Percentiles rank a stretch among this genome's conserved stretches.
phyloP scores from a whole-genome alignment of 148 eudicot species.

The Rhododendron vialii region DNA sequence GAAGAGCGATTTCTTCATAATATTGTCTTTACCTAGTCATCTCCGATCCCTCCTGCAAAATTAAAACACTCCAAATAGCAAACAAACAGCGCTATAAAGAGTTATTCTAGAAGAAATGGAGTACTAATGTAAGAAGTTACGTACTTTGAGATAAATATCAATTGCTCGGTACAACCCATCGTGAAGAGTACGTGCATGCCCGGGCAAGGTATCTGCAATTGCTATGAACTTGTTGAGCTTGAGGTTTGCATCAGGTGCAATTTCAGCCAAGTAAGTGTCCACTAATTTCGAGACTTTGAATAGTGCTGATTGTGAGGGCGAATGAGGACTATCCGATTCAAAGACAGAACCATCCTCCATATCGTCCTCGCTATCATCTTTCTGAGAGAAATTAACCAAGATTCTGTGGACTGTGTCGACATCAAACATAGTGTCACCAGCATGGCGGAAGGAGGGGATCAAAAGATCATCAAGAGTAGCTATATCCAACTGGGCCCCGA shows the following conservation, averaged over 20 bases:
- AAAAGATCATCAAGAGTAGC: conserved; percentile 90
- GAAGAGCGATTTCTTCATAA: neutral
- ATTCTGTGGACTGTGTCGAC: conserved; percentile 90
- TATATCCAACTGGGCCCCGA: conserved; percentile 80
- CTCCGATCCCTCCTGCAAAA: neutral
- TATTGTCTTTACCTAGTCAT: neutral
- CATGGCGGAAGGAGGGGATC: conserved; percentile 86
- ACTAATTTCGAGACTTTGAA: conserved; percentile 78
- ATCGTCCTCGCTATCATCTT: conserved; percentile 80
- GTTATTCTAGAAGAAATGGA: neutral
- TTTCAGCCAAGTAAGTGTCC: conserved; percentile 85
- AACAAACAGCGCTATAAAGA: neutral
- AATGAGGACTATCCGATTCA: conserved; percentile 68
- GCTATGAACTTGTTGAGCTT: conserved; percentile 73
- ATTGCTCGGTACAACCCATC: conserved; percentile 91
- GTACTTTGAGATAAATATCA: conserved; percentile 87
- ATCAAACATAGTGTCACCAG: conserved; percentile 83
- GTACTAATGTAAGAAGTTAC: neutral
- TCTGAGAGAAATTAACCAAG: conserved; percentile 76
- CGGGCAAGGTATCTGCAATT: conserved; percentile 77
- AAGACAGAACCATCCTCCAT: conserved; percentile 67
- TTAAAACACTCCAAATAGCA: neutral
- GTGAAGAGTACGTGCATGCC: conserved; percentile 69
- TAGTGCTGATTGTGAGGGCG: conserved; percentile 75
- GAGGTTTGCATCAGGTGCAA: conserved; percentile 93